These are phyloP conservation scores for Pestalotiopsis sp. DNA, from an alignment of 2,329 filamentous ascomycete species.

Conservation along the genomic window DNA sequence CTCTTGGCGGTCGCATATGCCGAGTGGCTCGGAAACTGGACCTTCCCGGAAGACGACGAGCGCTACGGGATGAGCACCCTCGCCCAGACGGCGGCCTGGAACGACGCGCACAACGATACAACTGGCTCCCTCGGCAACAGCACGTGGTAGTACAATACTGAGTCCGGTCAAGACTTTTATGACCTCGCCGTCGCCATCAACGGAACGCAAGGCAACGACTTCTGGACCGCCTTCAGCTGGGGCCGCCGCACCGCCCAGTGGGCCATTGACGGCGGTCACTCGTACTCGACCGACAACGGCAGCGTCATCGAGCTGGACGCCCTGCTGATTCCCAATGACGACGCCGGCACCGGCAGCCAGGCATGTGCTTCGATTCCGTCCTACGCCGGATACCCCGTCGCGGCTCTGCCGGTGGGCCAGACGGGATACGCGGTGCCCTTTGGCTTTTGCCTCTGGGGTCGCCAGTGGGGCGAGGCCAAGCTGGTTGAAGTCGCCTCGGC, in stretches of 20 bases:
- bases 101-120: constrained; percentile 19
- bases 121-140: constrained; percentile 18
- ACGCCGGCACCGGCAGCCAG: constrained; percentile 7
- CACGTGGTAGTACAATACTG: constrained; percentile 20
- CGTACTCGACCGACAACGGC: constrained; percentile 6
- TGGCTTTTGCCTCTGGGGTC: background rate
- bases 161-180: constrained; percentile 17
- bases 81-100: constrained; percentile 19
- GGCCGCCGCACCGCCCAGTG: constrained; percentile 9
- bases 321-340: constrained; percentile 13
- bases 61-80: constrained; percentile 17
- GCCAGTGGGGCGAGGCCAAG: constrained; percentile 2
- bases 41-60: constrained; percentile 15
- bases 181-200: constrained; percentile 14
- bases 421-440: background rate
- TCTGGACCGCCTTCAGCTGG: constrained; percentile 15
- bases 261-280: constrained; percentile 13
- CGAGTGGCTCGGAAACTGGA: constrained; percentile 20
- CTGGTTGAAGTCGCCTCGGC: background rate
- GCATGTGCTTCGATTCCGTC: constrained; percentile 13
- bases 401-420: background rate
- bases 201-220: constrained; percentile 12
- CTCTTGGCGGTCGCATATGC: constrained; percentile 20
- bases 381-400: constrained; percentile 14
- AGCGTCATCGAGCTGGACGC: constrained; percentile 12